Percentiles rank a stretch among this genome's conserved stretches.
Evolutionary conservation across 257 asterid genomes (phyloP).

Genomic region (Fraxinus excelsior): DNA sequence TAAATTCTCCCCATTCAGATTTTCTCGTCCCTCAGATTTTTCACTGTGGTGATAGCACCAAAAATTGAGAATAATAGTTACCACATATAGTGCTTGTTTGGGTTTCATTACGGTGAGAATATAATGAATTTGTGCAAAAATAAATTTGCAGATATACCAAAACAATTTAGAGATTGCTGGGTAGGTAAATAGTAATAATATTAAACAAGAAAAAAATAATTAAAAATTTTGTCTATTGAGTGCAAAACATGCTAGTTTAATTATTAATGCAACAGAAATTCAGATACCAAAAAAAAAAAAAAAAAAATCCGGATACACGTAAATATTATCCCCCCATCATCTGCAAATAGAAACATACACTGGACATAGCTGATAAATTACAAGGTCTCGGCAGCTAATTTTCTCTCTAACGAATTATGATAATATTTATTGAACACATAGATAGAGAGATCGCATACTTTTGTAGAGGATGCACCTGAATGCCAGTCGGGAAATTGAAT

Average conservation of each 20-base stretch:
- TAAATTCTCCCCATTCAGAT: too few relatives aligned
- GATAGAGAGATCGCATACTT: background rate
- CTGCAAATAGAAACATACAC: background rate
- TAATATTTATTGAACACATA: background rate
- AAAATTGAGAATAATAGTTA: too few relatives aligned
- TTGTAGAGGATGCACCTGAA: background rate
- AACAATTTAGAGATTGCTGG: too few relatives aligned
- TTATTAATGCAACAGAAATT: background rate
- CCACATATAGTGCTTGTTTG: too few relatives aligned
- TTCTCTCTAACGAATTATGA: background rate
- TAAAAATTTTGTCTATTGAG: background rate
- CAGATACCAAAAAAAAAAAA: background rate
- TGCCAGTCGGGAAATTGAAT: background rate
- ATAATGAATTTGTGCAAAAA: too few relatives aligned
- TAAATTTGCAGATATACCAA: too few relatives aligned
- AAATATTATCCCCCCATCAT: background rate
- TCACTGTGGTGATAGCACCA: too few relatives aligned
- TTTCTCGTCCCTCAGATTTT: too few relatives aligned
- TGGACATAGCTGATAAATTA: background rate
- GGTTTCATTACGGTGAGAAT: too few relatives aligned
- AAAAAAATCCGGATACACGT: background rate
- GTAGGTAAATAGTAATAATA: too few relatives aligned
- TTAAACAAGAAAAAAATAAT: background rate
- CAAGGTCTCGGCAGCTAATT: background rate
- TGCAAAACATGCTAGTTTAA: background rate